These are phyloP conservation scores for Neoboletus subvelutipes DNA, from an alignment of 768 basidiomycete species.

Conservation along the genomic window DNA sequence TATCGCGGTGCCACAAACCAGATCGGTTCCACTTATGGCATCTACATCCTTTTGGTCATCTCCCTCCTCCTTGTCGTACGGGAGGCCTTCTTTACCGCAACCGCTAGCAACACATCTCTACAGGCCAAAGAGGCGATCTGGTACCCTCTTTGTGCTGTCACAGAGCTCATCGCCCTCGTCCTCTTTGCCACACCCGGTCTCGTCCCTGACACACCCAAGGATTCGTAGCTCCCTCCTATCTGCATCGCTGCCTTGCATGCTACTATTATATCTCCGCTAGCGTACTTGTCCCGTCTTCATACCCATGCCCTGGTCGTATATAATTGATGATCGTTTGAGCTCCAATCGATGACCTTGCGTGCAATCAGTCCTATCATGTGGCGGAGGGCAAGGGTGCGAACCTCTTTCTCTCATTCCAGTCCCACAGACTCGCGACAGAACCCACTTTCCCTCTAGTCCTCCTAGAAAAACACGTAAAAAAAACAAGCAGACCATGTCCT, in stretches of 20 bases:
- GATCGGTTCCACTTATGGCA: slow-evolving; percentile 20
- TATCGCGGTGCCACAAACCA: neutral
- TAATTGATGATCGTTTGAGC: neutral
- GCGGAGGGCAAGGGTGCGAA: slow-evolving; percentile 27
- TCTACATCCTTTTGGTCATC: slow-evolving; percentile 26
- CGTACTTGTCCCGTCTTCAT: slow-evolving; percentile 5
- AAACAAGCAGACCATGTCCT: slow-evolving; percentile 31
- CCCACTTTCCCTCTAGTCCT: neutral
- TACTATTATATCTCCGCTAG: slow-evolving; percentile 6
- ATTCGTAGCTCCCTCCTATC: neutral
- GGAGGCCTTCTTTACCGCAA: slow-evolving; percentile 33
- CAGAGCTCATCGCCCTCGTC: slow-evolving; percentile 32
- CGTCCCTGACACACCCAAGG: slow-evolving; percentile 23
- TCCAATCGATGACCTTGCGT: slow-evolving; percentile 6
- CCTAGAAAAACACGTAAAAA: slow-evolving; percentile 6
- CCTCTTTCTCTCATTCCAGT: neutral
- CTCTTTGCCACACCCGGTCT: slow-evolving; percentile 33
- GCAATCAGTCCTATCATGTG: slow-evolving; percentile 16
- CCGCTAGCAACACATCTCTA: slow-evolving; percentile 1
- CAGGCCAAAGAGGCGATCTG: slow-evolving; percentile 33
- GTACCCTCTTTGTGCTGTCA: slow-evolving; percentile 33
- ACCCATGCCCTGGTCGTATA: neutral
- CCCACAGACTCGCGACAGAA: neutral
- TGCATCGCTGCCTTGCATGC: neutral
- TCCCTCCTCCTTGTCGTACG: slow-evolving; percentile 27